Evolutionary conservation across 768 basidiomycete species (phyloP), one percentile per base, ranked within the genome.

Genomic region (Mrakia frigida): DNA sequence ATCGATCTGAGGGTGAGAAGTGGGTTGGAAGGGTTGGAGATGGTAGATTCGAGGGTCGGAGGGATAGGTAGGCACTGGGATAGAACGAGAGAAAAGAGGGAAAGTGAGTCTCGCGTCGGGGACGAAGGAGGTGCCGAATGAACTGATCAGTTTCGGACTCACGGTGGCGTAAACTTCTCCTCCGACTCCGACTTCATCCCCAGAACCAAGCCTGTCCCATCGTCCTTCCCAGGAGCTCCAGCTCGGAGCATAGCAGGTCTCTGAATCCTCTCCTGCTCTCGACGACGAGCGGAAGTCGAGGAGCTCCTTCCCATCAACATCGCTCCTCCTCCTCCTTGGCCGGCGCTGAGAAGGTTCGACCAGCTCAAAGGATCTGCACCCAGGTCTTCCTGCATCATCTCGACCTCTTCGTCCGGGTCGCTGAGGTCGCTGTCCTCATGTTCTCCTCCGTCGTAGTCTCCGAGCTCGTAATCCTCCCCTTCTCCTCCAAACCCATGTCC

Each of bases 1-100:
- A 74, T 46, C 71, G 70, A 59, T 78, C 78, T n/a, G 75, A 52
- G 25, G 52, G 74, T 31, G 74, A 75, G 65, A 77, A 75, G 18
- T 74, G 65, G 33, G 79, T 76, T 6, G 79, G 76, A 7, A 78
- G 33, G 25, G 73, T n/a, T 6, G 65, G 43, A 14, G 73, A 52
- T 14, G 75, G 50, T 3, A 72, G 23, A 21, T 43, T 63, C 46
- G 59, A 25, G 6, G 74, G 39, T 21, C 61, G 75, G 63, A 80
- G 67, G 41, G 77, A 77, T 4, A 63, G 73, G 43, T 65, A 68
- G 10, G 65, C 35, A 21, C 65, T 68, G 65, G 3, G n/a, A 31
- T n/a, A 33, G 2, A n/a, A 28, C n/a, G 61, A 16, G 33, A 33
- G 31, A 16, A 63, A 63, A 31, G n/a, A 61, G 5, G 59, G 59